Evolutionary conservation across 257 asterid genomes (phyloP).

Genomic region (Gentiana straminea): DNA sequence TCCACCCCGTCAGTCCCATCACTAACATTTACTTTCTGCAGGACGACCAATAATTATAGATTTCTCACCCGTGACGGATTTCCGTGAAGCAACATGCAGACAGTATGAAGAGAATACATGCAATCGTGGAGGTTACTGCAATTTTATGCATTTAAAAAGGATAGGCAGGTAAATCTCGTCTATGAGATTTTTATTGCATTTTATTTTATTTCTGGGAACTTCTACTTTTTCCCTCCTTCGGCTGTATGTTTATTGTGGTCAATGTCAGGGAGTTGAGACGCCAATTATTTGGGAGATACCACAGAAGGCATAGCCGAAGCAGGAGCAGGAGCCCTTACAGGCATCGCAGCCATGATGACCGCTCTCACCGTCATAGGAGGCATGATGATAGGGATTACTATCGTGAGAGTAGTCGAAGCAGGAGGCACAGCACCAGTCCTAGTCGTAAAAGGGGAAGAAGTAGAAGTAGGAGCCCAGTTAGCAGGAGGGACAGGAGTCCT

Average conservation of each 20-base stretch:
- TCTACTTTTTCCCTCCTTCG: not conserved
- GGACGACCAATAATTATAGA: slow-evolving; percentile 95
- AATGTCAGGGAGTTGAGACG: slow-evolving; percentile 40
- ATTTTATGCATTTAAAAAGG: slow-evolving; percentile 95
- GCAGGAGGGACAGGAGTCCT: slow-evolving; percentile 64
- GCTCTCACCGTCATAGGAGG: slow-evolving; percentile 70
- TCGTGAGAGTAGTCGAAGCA: slow-evolving; percentile 68
- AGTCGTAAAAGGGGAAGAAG: slow-evolving; percentile 52
- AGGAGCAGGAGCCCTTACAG: slow-evolving; percentile 86
- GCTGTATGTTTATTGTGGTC: not conserved
- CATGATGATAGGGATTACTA: slow-evolving; percentile 54
- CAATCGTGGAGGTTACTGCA: slow-evolving; percentile 99
- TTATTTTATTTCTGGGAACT: too few relatives aligned
- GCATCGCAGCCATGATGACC: slow-evolving; percentile 84
- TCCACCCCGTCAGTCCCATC: not conserved
- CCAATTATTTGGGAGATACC: slow-evolving; percentile 68
- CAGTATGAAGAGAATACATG: slow-evolving; percentile 94
- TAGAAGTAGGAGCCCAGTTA: slow-evolving; percentile 57
- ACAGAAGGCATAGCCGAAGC: slow-evolving; percentile 42
- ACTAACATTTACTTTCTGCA: slow-evolving; percentile 20
- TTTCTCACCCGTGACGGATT: slow-evolving; percentile 94
- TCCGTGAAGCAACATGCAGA: slow-evolving; percentile 97
- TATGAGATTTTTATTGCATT: not conserved
- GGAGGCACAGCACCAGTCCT: slow-evolving; percentile 56
- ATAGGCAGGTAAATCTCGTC: slow-evolving; percentile 53